Evolutionary conservation across 345 rosid species (phyloP), one percentile per base, ranked within the genome.

Genomic region (Passiflora organensis): DNA sequence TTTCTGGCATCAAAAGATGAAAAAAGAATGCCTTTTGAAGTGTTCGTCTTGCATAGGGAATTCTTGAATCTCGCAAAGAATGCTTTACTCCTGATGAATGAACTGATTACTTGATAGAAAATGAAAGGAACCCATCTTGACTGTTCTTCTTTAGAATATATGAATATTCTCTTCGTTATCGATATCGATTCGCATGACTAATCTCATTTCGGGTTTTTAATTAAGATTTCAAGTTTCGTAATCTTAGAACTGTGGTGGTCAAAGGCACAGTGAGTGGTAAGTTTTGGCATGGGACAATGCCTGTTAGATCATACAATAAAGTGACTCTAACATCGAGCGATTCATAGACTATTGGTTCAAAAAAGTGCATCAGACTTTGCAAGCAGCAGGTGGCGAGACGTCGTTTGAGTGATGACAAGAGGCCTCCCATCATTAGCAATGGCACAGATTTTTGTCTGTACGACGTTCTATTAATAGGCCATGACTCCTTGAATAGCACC

Each of bases 381-480:
- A 22, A 54, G 8, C 20, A n/a, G 18, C 28, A 5, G 60, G n/a
- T 18, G 22, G 49, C 11, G 36, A 43, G 12, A 28, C 50, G 18
- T 25, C 8, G 34, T 28, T n/a, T 8, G 8, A 28, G 34, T 28
- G 3, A 28, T 28, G 34, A 2, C 34, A 28, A 28, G 34, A 6
- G 9, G 25, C 37, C n/a, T n/a, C n/a, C 38, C 15, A 50, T 4
- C 15, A 18, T 2, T 28, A 18, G 36, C 10, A 20, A 9, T 51
- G 11, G 13, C n/a, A 32, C 43, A 16, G 12, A 25, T 19, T 20
- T n/a, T 6, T 13, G 55, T 32, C 18, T 56, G 50, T 42, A 64
- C 68, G 48, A 53, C 58, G 47, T 63, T 42, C 53, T 56, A 39
- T 51, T 67, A 48, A 42, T 55, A 71, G 56, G 53, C 43, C 34